Conservation (phyloP, 306 rosid species). For the Cucumis hystrix region DNA sequence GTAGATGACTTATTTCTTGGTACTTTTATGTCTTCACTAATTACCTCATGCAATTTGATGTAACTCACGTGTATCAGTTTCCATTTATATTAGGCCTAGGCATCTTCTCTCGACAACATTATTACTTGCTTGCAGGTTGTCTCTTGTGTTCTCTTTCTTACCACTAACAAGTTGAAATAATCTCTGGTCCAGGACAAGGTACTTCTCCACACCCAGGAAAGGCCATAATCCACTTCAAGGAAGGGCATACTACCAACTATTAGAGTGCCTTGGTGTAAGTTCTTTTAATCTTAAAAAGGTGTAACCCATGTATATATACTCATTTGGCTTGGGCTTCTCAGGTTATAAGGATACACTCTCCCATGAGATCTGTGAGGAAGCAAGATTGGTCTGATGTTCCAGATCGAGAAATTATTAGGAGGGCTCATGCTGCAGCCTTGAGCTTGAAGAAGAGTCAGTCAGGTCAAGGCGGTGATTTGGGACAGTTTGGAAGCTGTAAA, state of each 20-base stretch:
- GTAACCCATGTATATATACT: background rate
- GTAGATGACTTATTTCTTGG: background rate
- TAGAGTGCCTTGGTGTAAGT: constrained; percentile 96
- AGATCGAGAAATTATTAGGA: constrained; percentile 46
- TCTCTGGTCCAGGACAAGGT: constrained; percentile 52
- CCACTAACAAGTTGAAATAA: background rate
- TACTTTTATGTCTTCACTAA: background rate
- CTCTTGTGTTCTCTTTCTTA: constrained; percentile 5
- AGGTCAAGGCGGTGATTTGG: constrained; percentile 30
- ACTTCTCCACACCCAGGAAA: constrained; percentile 84
- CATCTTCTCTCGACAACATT: background rate
- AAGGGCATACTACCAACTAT: constrained; percentile 93
- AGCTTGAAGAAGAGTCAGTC: constrained; percentile 35
- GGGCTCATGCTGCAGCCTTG: constrained; percentile 82
- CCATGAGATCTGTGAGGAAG: constrained; percentile 80
- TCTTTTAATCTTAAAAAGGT: background rate
- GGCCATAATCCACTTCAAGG: constrained; percentile 99
- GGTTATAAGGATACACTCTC: constrained; percentile 93
- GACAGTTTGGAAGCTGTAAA: constrained; percentile 87
- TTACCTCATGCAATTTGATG: background rate
- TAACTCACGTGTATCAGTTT: background rate
- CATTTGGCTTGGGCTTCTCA: constrained; percentile 22
- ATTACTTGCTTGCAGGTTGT: background rate
- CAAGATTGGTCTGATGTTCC: constrained; percentile 95
- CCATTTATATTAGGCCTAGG: too few species aligned